Evolutionary conservation across 257 asterid species (phyloP).

Genomic region (Solanum arcanum): DNA sequence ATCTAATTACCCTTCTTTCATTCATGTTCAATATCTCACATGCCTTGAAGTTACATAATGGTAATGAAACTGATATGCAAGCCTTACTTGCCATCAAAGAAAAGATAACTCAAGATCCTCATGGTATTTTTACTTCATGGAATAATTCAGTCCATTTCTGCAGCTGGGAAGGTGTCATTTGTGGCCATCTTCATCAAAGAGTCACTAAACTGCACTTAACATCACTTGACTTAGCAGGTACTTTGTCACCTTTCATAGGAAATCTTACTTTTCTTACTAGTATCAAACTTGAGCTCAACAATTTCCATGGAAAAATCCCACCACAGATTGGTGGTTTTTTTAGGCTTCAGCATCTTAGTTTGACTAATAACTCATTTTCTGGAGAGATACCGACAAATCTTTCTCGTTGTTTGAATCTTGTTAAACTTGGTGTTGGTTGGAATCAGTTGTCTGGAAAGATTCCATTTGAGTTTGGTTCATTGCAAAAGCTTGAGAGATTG

Average conservation of each 20-base stretch:
- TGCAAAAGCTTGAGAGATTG: not conserved
- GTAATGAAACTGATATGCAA: not conserved
- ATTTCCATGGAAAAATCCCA: not conserved
- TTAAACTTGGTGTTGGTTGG: not conserved
- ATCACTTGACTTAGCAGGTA: not conserved
- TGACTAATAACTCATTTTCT: not conserved
- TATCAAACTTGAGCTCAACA: not conserved
- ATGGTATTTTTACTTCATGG: slow-evolving; percentile 2
- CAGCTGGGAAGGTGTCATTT: slow-evolving; percentile 1
- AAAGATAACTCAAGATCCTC: not conserved
- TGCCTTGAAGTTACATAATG: not conserved
- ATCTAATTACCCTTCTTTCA: not conserved
- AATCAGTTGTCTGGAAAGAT: not conserved
- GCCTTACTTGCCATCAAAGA: not conserved
- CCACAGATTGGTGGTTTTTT: slow-evolving; percentile 2
- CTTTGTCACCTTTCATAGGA: slow-evolving; percentile 1
- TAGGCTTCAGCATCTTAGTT: not conserved
- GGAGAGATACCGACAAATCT: not conserved
- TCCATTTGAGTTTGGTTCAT: not conserved
- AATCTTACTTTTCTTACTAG: not conserved
- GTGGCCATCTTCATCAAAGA: not conserved
- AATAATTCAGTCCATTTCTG: slow-evolving; percentile 4
- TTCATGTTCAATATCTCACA: not conserved
- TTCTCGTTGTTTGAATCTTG: not conserved
- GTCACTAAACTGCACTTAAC: not conserved